phyloP scores from a whole-genome alignment of 2,329 filamentous ascomycete species.

The Esteya vermicola region DNA sequence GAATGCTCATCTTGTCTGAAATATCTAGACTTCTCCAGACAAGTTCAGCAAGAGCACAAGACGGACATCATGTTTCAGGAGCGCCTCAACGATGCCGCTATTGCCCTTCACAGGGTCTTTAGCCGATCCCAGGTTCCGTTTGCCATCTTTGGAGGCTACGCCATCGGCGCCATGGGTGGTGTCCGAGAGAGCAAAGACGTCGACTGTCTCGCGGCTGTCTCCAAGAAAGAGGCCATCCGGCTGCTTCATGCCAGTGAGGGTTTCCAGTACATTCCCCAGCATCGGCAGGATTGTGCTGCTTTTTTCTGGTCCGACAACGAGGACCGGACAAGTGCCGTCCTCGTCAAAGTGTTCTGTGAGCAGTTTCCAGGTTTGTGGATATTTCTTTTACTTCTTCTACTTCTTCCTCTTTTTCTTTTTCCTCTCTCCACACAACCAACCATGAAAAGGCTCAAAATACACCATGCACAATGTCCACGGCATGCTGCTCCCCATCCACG shows the following conservation, averaged over 20 bases:
- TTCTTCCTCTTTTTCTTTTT: not conserved
- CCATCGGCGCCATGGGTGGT: not conserved
- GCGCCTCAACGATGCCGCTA: slow-evolving; percentile 1
- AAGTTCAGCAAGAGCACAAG: too few species aligned
- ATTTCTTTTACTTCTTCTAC: not conserved
- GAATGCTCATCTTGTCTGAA: too few species aligned
- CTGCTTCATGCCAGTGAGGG: not conserved
- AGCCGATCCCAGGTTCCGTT: not conserved
- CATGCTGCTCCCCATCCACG: not conserved
- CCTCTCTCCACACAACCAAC: too few species aligned
- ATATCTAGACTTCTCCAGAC: too few species aligned
- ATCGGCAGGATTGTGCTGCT: not conserved
- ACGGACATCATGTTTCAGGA: not conserved
- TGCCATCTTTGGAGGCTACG: not conserved
- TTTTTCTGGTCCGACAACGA: not conserved
- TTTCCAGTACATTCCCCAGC: not conserved
- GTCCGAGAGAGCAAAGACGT: slow-evolving; percentile 1
- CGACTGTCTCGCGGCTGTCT: slow-evolving; percentile 1
- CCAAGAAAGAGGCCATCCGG: not conserved
- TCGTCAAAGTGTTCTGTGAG: slow-evolving; percentile 2
- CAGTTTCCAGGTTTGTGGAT: not conserved
- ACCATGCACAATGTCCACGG: not conserved
- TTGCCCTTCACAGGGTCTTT: not conserved
- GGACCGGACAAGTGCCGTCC: not conserved
- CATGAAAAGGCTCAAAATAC: not conserved